Percentiles rank a stretch among this genome's conserved stretches.
These are phyloP conservation scores for Myriosclerotinia scirpicola DNA, from an alignment of 2,329 filamentous ascomycete genomes.

Conservation along the genomic window DNA sequence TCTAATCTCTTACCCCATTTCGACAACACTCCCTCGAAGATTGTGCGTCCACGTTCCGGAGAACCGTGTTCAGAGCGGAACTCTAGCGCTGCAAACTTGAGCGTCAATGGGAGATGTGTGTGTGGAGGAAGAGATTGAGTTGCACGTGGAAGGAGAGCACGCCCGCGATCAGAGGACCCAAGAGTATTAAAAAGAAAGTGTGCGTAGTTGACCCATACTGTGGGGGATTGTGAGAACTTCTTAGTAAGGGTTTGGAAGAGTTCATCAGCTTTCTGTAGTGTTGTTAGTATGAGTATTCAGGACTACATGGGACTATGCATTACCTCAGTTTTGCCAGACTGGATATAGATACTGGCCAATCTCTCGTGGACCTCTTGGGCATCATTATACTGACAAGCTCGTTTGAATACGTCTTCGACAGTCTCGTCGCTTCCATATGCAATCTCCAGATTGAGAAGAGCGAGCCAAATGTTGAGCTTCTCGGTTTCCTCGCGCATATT, in stretches of 20 bases:
- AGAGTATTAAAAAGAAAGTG: slow-evolving; percentile 81
- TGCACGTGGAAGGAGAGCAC: slow-evolving; percentile 77
- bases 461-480: slow-evolving; percentile 94
- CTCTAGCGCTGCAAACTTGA: slow-evolving; percentile 88
- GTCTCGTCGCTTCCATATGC: slow-evolving; percentile 82
- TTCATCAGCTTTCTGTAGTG: slow-evolving; percentile 73
- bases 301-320: slow-evolving; percentile 41
- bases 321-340: slow-evolving; percentile 81
- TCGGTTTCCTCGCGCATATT: slow-evolving; percentile 87
- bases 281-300: slow-evolving; percentile 31
- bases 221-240: slow-evolving; percentile 77
- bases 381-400: slow-evolving; percentile 92
- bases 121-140: slow-evolving; percentile 74
- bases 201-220: slow-evolving; percentile 92
- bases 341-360: slow-evolving; percentile 91
- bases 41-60: slow-evolving; percentile 85
- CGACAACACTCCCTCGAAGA: slow-evolving; percentile 84
- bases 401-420: slow-evolving; percentile 83
- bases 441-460: slow-evolving; percentile 90
- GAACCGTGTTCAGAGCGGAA: slow-evolving; percentile 82
- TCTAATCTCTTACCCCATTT: slow-evolving; percentile 88
- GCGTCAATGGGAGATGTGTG: slow-evolving; percentile 69
- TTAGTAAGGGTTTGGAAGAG: slow-evolving; percentile 85
- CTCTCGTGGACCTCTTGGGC: slow-evolving; percentile 85
- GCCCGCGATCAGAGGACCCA: slow-evolving; percentile 68